phyloP scores from a whole-genome alignment of 2,329 filamentous ascomycete species.

The Fusarium begoniae region DNA sequence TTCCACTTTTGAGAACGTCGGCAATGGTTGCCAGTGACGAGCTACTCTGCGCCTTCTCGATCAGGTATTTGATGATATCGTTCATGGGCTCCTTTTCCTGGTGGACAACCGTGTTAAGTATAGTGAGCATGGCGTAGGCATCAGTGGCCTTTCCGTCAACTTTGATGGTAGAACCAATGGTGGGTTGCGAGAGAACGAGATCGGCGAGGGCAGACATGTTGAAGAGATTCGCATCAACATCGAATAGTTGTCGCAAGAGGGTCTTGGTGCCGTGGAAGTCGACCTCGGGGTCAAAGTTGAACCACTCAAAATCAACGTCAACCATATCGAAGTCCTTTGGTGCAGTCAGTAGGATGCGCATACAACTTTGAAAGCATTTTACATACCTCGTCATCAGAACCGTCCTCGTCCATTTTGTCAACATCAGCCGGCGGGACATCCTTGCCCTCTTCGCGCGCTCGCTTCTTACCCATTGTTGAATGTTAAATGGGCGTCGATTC shows the following conservation, averaged over 20 bases:
- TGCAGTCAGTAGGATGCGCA: conserved; percentile 19
- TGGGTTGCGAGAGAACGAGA: conserved; percentile 84
- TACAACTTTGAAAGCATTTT: conserved; percentile 6
- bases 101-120: conserved; percentile 84
- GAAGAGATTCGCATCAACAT: conserved; percentile 85
- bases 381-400: conserved; percentile 63
- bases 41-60: conserved; percentile 62
- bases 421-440: conserved; percentile 52
- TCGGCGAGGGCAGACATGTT: conserved; percentile 88
- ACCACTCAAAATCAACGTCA: conserved; percentile 98
- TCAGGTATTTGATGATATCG: conserved; percentile 76
- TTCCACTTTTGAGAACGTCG: conserved; percentile 61
- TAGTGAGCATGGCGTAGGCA: conserved; percentile 90
- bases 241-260: conserved; percentile 89
- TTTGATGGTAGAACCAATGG: conserved; percentile 94
- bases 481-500: neutral
- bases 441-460: conserved; percentile 58
- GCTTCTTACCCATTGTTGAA: conserved; percentile 59
- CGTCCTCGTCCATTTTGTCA: conserved; percentile 61
- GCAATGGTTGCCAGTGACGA: conserved; percentile 65
- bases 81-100: conserved; percentile 77
- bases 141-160: conserved; percentile 95
- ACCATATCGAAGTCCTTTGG: conserved; percentile 88
- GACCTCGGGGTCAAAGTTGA: conserved; percentile 87
- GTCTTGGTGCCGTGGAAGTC: conserved; percentile 97